Evolutionary conservation across 2,329 filamentous ascomycete genomes (phyloP), one percentile per base, ranked within the genome.

Genomic region (Colletotrichum abscissum): DNA sequence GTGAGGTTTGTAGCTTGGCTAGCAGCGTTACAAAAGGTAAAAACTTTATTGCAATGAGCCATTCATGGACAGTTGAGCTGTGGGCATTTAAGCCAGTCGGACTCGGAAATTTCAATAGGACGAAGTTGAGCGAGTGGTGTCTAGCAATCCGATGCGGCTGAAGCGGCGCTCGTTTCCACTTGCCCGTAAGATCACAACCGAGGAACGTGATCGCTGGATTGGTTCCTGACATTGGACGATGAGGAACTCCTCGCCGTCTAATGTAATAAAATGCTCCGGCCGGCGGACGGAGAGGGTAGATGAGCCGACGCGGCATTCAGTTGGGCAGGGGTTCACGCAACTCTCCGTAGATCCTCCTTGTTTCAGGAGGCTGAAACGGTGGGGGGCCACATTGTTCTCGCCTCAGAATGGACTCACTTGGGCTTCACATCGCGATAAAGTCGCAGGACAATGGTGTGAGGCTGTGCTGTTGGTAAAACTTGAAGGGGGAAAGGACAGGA

Each of bases 281-380:
- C 46, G 55, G 7, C 67, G 56, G 54, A 57, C 52, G 52, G 33
- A 30, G 35, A 62, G 42, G 55, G 66, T 49, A 73, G 60, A 65
- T 60, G 11, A 16, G 33, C 49, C 55, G 35, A 56, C 30, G 70
- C 24, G 24, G 22, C 30, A 42, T 2, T 26, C 7, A n/a, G n/a
- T 65, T 12, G 28, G 28, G 35, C 9, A 38, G 38, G 59, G 46
- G 42, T 57, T 59, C 59, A 69, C 63, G 66, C 59, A 12, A 56
- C 70, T n/a, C 46, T 56, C 33, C 60, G 69, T 38, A 42, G 52
- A 59, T 69, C 58, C 67, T 73, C 67, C 67, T 57, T 65, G 70
- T 73, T 73, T 73, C 70, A 73, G 70, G 70, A 66, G 70, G 56
- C 67, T 73, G 70, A 70, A 73, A 73, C 70, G 60, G 28, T 28